phyloP scores from a whole-genome alignment of 2,329 filamentous ascomycete species.

The Cladophialophora psammophila region DNA sequence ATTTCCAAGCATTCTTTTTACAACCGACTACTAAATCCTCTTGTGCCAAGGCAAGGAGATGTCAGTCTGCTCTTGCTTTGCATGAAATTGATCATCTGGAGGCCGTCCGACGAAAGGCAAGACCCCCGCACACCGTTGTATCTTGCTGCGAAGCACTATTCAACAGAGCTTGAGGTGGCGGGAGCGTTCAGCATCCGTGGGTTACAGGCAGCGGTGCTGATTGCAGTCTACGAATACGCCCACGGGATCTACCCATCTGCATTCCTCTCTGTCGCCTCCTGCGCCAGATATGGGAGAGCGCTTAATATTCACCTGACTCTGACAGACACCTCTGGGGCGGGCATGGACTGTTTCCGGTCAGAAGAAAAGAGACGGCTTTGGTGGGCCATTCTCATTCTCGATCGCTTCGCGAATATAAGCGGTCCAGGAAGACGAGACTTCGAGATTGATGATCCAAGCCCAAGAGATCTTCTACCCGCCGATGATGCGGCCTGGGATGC shows the following conservation, averaged over 20 bases:
- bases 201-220: constrained; percentile 43
- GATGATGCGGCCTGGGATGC: constrained; percentile 10
- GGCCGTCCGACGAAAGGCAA: constrained; percentile 7
- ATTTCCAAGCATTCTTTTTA: constrained; percentile 40
- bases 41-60: constrained; percentile 26
- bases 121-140: constrained; percentile 31
- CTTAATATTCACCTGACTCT: constrained; percentile 26
- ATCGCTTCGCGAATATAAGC: constrained; percentile 38
- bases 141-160: constrained; percentile 29
- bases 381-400: constrained; percentile 43
- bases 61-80: constrained; percentile 12
- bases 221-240: constrained; percentile 44
- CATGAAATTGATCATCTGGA: constrained; percentile 22
- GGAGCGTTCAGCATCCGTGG: constrained; percentile 40
- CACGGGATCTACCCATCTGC: constrained; percentile 47
- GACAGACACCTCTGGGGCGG: constrained; percentile 19
- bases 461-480: constrained; percentile 8
- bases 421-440: neutral
- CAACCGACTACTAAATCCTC: constrained; percentile 27
- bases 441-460: constrained; percentile 11
- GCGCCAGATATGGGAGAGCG: constrained; percentile 28
- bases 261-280: constrained; percentile 39
- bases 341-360: constrained; percentile 21
- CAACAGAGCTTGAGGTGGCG: constrained; percentile 35
- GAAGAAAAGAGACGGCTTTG: constrained; percentile 42